Evolutionary conservation across 192 early-diverging fungal genomes (phyloP), one percentile per base, ranked within the genome.

Genomic region (Backusella circina): DNA sequence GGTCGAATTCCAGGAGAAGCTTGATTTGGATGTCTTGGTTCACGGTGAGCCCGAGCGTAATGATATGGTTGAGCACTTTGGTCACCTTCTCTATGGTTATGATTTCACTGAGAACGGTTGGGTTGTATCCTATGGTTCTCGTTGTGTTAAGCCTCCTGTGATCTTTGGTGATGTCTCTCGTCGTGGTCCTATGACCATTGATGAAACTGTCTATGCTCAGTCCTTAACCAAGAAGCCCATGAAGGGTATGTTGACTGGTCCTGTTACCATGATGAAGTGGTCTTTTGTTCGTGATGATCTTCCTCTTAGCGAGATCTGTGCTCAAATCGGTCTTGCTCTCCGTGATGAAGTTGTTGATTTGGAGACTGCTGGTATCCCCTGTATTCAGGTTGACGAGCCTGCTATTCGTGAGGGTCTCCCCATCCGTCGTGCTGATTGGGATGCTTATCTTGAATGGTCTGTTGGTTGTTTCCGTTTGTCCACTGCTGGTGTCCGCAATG

Each of bases 211-310:
- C 73, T 98, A 95, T 76, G 94, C 97, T 64, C 96, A 99, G 87
- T 88, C 90, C 36, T 87, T 95, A 75, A 98, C 96, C 85, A 80
- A 77, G 37, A 92, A 92, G 82, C 95, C 95, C 73, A 92, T 99
- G 93, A 99, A 99, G 91, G 97, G 97, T 80, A 99, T 99, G 97
- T 91, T 99, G 69, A 99, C 97, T 50, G 97, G 97, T 32, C 97
- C 97, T 30, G 93, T 99, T 65, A 99, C 97, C 74, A 97, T 97
- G 83, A 91, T 98, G 78, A 91, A 95, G 85, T 99, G 97, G 97
- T 99, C 97, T 21, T 99, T 99, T 83, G 94, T 98, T 69, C 96
- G 97, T 84, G 95, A 98, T 79, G 97, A 99, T 87, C 93, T 97
- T 81, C 94, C 95, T 54, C 89, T 92, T 78, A 84, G 87, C 32